These are phyloP conservation scores for Tetrahymena thermophila DNA, from an alignment of 73 alveolate genomes.

Conservation along the genomic window DNA sequence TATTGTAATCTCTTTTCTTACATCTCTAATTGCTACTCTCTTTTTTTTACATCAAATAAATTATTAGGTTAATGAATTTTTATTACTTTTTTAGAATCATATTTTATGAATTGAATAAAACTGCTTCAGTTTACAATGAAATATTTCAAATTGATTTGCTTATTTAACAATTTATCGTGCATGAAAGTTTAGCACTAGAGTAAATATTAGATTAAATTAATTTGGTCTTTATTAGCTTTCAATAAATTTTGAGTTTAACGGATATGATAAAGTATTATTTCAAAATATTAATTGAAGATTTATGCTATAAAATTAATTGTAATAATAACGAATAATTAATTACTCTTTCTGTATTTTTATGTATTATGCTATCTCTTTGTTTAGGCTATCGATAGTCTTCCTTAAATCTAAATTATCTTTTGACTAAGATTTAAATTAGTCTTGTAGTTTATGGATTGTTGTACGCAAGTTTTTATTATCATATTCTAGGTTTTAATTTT, in stretches of 20 bases:
- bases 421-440: neutral
- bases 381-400: neutral
- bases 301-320: neutral
- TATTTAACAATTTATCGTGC: no score
- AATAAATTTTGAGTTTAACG: neutral
- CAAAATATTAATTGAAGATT: neutral
- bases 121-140: no score
- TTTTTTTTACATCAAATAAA: neutral
- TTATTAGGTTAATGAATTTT: neutral
- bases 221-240: neutral
- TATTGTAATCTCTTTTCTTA: neutral
- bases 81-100: no score
- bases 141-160: no score
- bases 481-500: neutral
- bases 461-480: neutral
- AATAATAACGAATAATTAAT: neutral
- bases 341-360: neutral
- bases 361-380: neutral
- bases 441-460: neutral
- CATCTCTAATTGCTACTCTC: neutral
- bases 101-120: no score
- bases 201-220: no score
- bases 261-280: neutral
- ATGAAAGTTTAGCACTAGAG: no score
- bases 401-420: neutral